Evolutionary conservation across 1,284 basidiomycete genomes (phyloP).

Genomic region (Retiboletus flavoniger): DNA sequence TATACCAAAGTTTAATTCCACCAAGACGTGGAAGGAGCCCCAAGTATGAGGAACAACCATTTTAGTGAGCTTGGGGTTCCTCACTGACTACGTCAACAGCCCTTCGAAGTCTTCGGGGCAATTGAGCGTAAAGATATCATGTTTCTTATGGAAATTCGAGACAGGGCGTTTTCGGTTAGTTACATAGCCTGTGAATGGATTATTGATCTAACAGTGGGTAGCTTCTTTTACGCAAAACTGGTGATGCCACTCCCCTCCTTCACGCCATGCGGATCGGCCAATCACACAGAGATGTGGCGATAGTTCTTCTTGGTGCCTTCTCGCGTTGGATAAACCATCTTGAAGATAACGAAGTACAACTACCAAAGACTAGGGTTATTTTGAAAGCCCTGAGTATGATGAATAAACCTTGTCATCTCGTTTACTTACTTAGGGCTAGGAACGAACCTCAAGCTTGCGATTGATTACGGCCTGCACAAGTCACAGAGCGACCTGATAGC

Average conservation of each 20-base stretch:
- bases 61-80: neutral
- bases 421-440: conserved; percentile 43
- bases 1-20: conserved; percentile 15
- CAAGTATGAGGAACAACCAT: conserved; percentile 44
- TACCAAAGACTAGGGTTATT: conserved; percentile 60
- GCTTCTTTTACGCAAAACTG: conserved; percentile 71
- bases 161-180: conserved; percentile 70
- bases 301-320: conserved; percentile 74
- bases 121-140: conserved; percentile 71
- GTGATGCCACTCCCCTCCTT: conserved; percentile 72
- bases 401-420: neutral
- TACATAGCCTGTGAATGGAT: neutral
- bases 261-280: conserved; percentile 79
- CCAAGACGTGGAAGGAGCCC: conserved; percentile 54
- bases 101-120: conserved; percentile 72
- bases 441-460: conserved; percentile 77
- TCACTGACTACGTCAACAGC: conserved; percentile 40
- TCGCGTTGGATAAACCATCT: conserved; percentile 79
- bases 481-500: conserved; percentile 77
- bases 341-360: conserved; percentile 65
- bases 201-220: conserved; percentile 30
- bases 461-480: conserved; percentile 74
- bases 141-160: conserved; percentile 77
- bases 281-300: conserved; percentile 71
- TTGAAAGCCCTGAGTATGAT: conserved; percentile 71